Base-by-base conservation (phyloP, 768 basidiomycete species). In the Boletus speciosus region DNA sequence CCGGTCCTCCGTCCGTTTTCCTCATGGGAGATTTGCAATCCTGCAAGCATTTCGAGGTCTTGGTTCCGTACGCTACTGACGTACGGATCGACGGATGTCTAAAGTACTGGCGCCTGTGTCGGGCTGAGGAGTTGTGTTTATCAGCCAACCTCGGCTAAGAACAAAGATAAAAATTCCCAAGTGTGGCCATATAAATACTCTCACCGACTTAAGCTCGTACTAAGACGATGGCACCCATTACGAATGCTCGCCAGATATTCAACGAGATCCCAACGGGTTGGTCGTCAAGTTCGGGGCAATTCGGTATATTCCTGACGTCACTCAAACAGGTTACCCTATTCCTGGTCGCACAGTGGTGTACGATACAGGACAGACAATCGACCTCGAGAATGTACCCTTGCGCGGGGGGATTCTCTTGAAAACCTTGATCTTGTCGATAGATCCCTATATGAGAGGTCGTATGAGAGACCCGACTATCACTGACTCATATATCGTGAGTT, bases 341-440 rank as follows among this genome's bases (percentile, higher is more conserved):
- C 68, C 73, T 6, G 78, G 78, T 40, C 72, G 78, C 54, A 78
- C 77, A 6, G 72, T 75, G n/a, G 66, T 77, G 1, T 76, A 79
- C 59, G 80, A 82, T 56, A 65, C 60, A 27, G 71, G 69, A 0
- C 64, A 75, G 49, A 75, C 68, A 3, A 81, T 85, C 63, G 81
- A 84, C 59, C 65, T 77, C 31, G 78, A 81, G 15, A 74, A 61
- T 21, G 74, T 71, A 1, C 61, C 73, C 5, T 62, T 81, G 27
- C 62, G 75, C 31, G 78, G 78, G 2, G 79, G 78, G 1, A 65
- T 81, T 56, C 64, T 85, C 7, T 31, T 81, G 50, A 83, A 83
- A 62, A 73, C 74, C 0, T 69, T 84, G 23, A 73, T 69, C 6
- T 62, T 81, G 15, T 76, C 75, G 14, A 64, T 79, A 31, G 80